Percentiles rank a stretch among this genome's conserved stretches.
phyloP scores from a whole-genome alignment of 495 filamentous ascomycete genomes.

The Aspergillus haitiensis region DNA sequence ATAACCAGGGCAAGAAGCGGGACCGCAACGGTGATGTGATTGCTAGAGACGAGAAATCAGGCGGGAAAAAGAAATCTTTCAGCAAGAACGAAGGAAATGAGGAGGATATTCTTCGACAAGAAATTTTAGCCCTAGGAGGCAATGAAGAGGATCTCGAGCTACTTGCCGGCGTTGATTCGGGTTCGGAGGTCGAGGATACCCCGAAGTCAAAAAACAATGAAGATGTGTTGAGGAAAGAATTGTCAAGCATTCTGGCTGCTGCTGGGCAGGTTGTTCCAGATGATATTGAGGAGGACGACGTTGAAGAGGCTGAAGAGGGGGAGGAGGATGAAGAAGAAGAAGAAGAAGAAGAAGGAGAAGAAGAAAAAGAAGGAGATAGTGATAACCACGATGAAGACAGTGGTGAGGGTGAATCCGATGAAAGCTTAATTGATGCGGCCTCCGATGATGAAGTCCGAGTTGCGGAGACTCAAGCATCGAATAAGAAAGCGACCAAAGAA shows the following conservation, averaged over 20 bases:
- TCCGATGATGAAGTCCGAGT: conserved; percentile 29
- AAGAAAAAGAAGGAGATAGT: conserved; percentile 40
- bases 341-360: conserved; percentile 38
- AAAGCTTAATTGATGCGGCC: conserved; percentile 23
- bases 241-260: conserved; percentile 45
- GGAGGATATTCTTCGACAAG: conserved; percentile 57
- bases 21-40: conserved; percentile 54
- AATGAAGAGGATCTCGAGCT: conserved; percentile 72
- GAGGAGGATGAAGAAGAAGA: conserved; percentile 32
- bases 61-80: conserved; percentile 27
- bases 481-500: conserved; percentile 24
- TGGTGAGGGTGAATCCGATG: conserved; percentile 42
- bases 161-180: conserved; percentile 61
- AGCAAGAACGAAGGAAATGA: conserved; percentile 26
- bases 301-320: conserved; percentile 43
- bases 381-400: no score
- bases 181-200: conserved; percentile 54
- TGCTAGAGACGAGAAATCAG: conserved; percentile 34
- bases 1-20: conserved; percentile 49
- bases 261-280: conserved; percentile 46
- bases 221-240: conserved; percentile 43
- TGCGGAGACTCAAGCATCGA: conserved; percentile 18
- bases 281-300: conserved; percentile 46
- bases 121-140: conserved; percentile 75
- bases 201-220: conserved; percentile 33